These are phyloP conservation scores for Fraxinus greggii DNA, from an alignment of 305 asterid genomes.

Conservation along the genomic window DNA sequence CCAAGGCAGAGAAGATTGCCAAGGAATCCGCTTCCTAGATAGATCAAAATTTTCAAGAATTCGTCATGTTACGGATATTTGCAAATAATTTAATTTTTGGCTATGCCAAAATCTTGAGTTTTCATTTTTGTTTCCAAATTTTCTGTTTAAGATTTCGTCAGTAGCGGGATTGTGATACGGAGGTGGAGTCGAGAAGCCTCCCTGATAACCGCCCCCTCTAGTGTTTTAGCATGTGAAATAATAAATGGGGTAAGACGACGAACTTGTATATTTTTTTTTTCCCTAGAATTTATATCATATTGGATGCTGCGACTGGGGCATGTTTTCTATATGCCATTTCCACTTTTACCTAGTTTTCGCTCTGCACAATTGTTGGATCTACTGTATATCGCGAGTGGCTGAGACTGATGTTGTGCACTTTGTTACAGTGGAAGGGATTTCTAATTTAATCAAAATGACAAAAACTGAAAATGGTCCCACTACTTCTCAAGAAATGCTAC, in stretches of 20 bases:
- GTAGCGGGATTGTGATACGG: slow-evolving; percentile 38
- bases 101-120: slow-evolving; percentile 37
- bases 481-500: slow-evolving; percentile 33
- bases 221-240: slow-evolving; percentile 40
- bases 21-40: slow-evolving; percentile 78
- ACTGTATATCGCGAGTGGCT: too few relatives aligned
- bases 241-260: slow-evolving; percentile 40
- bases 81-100: slow-evolving; percentile 63
- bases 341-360: not conserved
- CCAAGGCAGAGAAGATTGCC: slow-evolving; percentile 97
- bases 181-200: slow-evolving; percentile 39
- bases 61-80: slow-evolving; percentile 38
- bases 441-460: not conserved
- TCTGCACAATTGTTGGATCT: not conserved
- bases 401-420: too few relatives aligned
- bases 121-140: slow-evolving; percentile 28
- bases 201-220: slow-evolving; percentile 34
- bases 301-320: slow-evolving; percentile 19
- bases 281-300: slow-evolving; percentile 25
- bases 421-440: too few relatives aligned
- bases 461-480: not conserved
- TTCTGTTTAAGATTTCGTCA: not conserved
- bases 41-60: not conserved
- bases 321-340: not conserved
- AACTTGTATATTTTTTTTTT: slow-evolving; percentile 54